Conservation (phyloP, 2,329 filamentous ascomycete genomes). For the Aspergillus hiratsukae region DNA sequence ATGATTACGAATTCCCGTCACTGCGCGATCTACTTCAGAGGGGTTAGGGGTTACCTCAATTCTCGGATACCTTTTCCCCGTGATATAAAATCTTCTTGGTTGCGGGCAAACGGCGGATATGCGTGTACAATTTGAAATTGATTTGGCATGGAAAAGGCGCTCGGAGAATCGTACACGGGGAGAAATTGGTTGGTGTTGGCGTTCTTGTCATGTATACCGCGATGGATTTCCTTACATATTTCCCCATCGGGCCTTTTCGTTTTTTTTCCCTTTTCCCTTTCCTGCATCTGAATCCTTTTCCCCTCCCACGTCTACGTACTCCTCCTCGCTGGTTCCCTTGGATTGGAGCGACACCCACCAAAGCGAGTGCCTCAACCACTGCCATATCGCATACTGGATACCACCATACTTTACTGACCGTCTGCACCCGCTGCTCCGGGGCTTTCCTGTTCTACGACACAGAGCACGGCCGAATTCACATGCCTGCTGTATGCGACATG, state of each 20-base stretch:
- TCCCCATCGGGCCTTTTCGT: background rate
- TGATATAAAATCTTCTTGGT: background rate
- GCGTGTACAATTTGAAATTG: background rate
- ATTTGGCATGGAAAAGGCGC: background rate
- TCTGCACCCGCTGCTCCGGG: conserved; percentile 6
- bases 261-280: background rate
- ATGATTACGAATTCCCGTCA: background rate
- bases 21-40: background rate
- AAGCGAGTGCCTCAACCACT: background rate
- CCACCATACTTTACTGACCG: background rate
- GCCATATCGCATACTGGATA: background rate
- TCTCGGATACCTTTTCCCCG: background rate
- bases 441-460: conserved; percentile 1
- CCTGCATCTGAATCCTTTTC: background rate
- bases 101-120: background rate
- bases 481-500: background rate
- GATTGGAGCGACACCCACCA: background rate
- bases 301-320: background rate
- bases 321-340: background rate
- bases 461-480: conserved; percentile 5
- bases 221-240: background rate
- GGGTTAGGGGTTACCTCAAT: background rate
- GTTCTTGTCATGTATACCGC: background rate
- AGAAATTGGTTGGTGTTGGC: background rate
- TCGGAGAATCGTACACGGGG: background rate